Conservation (phyloP, 345 rosid genomes). For the Trapa bicornis region DNA sequence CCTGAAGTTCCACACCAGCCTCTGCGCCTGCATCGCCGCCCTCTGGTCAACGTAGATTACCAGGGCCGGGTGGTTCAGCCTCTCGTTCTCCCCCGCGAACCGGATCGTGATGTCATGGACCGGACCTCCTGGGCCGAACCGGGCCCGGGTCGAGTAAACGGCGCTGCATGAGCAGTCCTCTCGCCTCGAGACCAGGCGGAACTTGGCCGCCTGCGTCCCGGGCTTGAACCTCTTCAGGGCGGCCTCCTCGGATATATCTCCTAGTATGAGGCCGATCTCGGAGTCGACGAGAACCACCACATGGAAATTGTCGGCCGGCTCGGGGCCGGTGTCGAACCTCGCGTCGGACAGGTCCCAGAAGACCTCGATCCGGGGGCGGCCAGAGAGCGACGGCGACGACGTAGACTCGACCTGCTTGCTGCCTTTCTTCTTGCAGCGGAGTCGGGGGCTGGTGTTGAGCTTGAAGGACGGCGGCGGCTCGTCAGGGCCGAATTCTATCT, state of each 20-base stretch:
- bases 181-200: constrained; percentile 9
- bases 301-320: constrained; percentile 13
- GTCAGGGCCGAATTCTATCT: constrained; percentile 30
- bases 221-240: neutral
- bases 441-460: constrained; percentile 8
- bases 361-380: constrained; percentile 8
- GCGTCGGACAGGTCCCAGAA: constrained; percentile 19
- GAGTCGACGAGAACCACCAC: constrained; percentile 11
- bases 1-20: constrained; percentile 19
- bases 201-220: neutral
- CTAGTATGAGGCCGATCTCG: constrained; percentile 11
- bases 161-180: constrained; percentile 16
- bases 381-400: neutral
- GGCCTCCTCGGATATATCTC: constrained; percentile 11
- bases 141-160: constrained; percentile 12
- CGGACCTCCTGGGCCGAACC: constrained; percentile 10
- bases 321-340: constrained; percentile 11
- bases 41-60: constrained; percentile 13
- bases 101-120: constrained; percentile 11
- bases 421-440: constrained; percentile 11
- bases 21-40: constrained; percentile 13
- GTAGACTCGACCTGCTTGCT: constrained; percentile 6
- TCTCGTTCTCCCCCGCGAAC: constrained; percentile 9
- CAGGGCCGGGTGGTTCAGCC: constrained; percentile 7
- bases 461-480: neutral